Evolutionary conservation across 352 stramenopile species (phyloP).

Genomic region (Phytophthora macrochlamydospora): DNA sequence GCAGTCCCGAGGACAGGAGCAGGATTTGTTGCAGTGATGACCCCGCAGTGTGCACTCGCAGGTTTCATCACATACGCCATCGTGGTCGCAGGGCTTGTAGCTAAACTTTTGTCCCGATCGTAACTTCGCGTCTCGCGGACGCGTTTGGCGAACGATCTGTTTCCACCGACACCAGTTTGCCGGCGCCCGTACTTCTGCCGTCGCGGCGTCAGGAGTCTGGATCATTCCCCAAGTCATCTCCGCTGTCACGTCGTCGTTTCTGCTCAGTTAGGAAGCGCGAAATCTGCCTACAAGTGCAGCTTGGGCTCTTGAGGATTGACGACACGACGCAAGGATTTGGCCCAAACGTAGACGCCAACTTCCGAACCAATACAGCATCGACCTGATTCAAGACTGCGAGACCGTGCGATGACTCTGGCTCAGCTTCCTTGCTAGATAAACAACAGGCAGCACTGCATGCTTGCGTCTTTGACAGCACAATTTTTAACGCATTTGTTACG

Average conservation of each 20-base stretch:
- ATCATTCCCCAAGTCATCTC: slow-evolving; percentile 22
- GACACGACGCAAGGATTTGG: slow-evolving; percentile 55
- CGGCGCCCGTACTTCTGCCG: slow-evolving; percentile 18
- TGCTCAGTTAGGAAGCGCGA: slow-evolving; percentile 34
- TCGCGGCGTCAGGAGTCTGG: slow-evolving; percentile 3
- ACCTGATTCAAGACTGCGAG: slow-evolving; percentile 25
- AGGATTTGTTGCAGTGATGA: slow-evolving; percentile 68
- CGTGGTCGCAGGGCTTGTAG: slow-evolving; percentile 69
- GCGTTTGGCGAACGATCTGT: slow-evolving; percentile 35
- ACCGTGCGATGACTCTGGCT: background rate
- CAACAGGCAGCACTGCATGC: slow-evolving; percentile 51
- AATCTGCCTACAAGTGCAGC: slow-evolving; percentile 39
- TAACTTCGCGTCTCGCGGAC: slow-evolving; percentile 44
- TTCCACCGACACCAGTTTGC: slow-evolving; percentile 14
- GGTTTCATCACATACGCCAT: slow-evolving; percentile 49
- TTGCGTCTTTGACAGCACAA: slow-evolving; percentile 22
- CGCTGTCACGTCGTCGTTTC: slow-evolving; percentile 27
- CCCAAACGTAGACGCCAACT: slow-evolving; percentile 44
- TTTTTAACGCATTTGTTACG: slow-evolving; percentile 33
- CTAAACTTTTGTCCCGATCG: slow-evolving; percentile 55
- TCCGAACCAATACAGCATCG: slow-evolving; percentile 54
- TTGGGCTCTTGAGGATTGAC: slow-evolving; percentile 41
- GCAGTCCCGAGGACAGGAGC: slow-evolving; percentile 64
- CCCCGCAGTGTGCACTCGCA: slow-evolving; percentile 61
- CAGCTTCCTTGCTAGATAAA: slow-evolving; percentile 16